Evolutionary conservation across 2,329 filamentous ascomycete species (phyloP).

Genomic region (Didymella pomorum): DNA sequence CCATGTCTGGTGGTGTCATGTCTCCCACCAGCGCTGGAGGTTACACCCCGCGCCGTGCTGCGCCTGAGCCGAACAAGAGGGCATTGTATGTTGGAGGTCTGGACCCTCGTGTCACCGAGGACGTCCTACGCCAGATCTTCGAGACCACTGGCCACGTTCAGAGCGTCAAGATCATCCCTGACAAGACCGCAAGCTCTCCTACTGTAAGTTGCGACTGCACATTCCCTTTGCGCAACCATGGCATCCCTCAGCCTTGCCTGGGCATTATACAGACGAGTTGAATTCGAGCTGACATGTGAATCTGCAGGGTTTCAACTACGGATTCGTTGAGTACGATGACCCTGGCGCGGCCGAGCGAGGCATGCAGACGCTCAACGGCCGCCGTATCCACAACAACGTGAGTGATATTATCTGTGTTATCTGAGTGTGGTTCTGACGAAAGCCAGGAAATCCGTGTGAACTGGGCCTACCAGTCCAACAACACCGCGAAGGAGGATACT

Average conservation of each 20-base stretch:
- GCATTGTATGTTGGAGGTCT: conserved; percentile 95
- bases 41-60: conserved; percentile 81
- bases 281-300: conserved; percentile 30
- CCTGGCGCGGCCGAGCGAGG: conserved; percentile 94
- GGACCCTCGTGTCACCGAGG: conserved; percentile 93
- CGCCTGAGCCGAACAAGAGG: conserved; percentile 97
- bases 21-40: conserved; percentile 80
- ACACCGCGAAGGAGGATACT: conserved; percentile 92
- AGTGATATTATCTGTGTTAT: conserved; percentile 47
- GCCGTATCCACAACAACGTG: conserved; percentile 94
- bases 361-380: conserved; percentile 95
- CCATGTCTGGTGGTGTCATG: conserved; percentile 79
- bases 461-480: conserved; percentile 99
- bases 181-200: conserved; percentile 87
- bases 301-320: conserved; percentile 94
- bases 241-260: conserved; percentile 2
- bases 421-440: conserved; percentile 32
- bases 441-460: conserved; percentile 94
- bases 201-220: conserved; percentile 28
- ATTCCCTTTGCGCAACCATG: not conserved
- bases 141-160: conserved; percentile 98
- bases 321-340: conserved; percentile 98
- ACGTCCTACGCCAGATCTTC: conserved; percentile 96
- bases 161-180: conserved; percentile 99
- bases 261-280: not conserved